Base-by-base conservation (phyloP, 2,329 filamentous ascomycete species). In the Penicillium sp. region DNA sequence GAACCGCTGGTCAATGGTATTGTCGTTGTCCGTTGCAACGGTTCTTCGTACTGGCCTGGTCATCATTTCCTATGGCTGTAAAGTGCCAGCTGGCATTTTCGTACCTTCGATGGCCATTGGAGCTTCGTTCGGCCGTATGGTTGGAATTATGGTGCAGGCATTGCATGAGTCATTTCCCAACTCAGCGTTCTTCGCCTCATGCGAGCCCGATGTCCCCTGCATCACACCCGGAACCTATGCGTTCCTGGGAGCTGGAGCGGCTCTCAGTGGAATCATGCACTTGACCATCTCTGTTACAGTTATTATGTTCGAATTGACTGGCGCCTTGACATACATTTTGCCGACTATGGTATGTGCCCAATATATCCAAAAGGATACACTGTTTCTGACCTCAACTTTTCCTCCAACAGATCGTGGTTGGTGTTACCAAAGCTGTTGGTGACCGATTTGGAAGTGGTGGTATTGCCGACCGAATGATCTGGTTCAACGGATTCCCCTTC, bases 301-400 rank as follows among this genome's bases (percentile, higher is more conserved):
- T 67, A 99, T 99, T 73, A 97, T 99, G 94, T 97, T 97, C 68
- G 94, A 99, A 75, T 83, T 99, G 46, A 99, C 94, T 0, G 94
- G 94, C n/a, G 94, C 94, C 6, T 78, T 97, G 56, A 96, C 92
- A 1, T 99, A 99, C 69, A 97, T 99, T 61, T 79, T 99, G 27
- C 94, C 94, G 0, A 97, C 93, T 13, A 99, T 99, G 94, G 81
- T 83, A 68, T 58, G 77, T 65, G 24, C 11, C 2, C 24, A 18
- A 36, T 6, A 32, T 16, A 36, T 14, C 2, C 24, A 29, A 21
- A 7, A 0, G 5, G 7, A 27, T 21, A 1, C 9, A 6, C 16
- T 11, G 10, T 21, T 9, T n/a, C 49, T 60, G 11, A 60, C 36
- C 47, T 27, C 6, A 6, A 27, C 6, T 27, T 27, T 27, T 2